Evolutionary conservation across 352 stramenopile genomes (phyloP).

Genomic region (Phytophthora pluvialis): DNA sequence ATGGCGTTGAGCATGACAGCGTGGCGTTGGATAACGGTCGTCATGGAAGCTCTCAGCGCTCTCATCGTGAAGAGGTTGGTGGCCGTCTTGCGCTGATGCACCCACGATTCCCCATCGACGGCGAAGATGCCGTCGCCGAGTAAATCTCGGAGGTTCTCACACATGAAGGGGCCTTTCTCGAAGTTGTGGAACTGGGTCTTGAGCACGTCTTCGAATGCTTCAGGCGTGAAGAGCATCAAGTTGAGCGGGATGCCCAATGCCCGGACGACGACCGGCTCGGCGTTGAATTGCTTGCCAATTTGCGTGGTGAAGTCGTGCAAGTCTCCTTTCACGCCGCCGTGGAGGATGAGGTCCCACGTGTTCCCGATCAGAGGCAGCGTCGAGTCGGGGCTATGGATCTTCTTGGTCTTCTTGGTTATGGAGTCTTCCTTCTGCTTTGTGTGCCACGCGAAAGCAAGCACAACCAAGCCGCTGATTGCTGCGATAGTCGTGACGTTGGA

Average conservation of each 20-base stretch:
- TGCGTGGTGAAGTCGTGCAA: conserved; percentile 44
- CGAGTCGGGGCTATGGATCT: conserved; percentile 20
- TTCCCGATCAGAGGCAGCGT: conserved; percentile 48
- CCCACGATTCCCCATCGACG: conserved; percentile 62
- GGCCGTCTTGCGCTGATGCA: conserved; percentile 77
- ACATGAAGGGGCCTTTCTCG: conserved; percentile 53
- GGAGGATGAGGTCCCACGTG: conserved; percentile 37
- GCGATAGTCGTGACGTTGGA: neutral
- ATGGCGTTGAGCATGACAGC: conserved; percentile 19
- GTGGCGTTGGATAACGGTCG: conserved; percentile 33
- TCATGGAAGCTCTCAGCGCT: conserved; percentile 51
- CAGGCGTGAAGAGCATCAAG: conserved; percentile 39
- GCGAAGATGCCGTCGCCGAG: conserved; percentile 76
- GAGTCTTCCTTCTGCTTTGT: conserved; percentile 1
- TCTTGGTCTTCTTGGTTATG: neutral
- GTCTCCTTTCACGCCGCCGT: conserved; percentile 16
- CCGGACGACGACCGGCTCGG: conserved; percentile 31
- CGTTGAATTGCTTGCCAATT: conserved; percentile 37
- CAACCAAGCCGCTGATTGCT: neutral
- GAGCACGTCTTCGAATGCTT: conserved; percentile 55
- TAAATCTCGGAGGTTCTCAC: conserved; percentile 47
- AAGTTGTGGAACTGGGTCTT: conserved; percentile 76
- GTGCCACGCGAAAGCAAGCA: conserved; percentile 3
- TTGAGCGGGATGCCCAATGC: conserved; percentile 41
- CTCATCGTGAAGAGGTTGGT: conserved; percentile 84